Base-by-base conservation (phyloP, 257 asterid genomes). In the Lycium barbarum region DNA sequence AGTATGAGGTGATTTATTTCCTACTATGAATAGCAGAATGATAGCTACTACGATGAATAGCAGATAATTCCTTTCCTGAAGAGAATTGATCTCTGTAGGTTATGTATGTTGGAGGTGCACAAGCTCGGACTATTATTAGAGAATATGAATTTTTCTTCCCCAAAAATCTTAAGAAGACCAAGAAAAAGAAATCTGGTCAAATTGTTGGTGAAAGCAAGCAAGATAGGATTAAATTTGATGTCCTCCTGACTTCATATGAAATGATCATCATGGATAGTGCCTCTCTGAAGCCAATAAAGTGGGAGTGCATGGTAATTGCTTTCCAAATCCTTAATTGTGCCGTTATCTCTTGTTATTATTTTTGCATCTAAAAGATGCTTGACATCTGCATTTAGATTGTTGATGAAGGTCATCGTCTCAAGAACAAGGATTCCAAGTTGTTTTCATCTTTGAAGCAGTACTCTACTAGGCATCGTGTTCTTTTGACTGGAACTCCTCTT, bases 391-490 rank as follows among this genome's bases (percentile, higher is more conserved):
- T 88, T 90, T 86, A 97, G 99, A 93, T 97, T 87, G 98, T 97
- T 86, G 99, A 97, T 89, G 99, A 97, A 94, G 99, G 99, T 51
- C 99, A 97, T 81, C 97, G 99, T 81, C 93, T 97, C 8, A 97
- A 97, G 91, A 97, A 97, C 89, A 97, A 97, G 93, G 99, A 97
- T 85, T 97, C 98, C 61, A 97, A 97, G 90, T 88, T 97, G 87
- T 97, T 97, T 88, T 89, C 92, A 86, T 82, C 91, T 57, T 81
- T 97, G 93, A 95, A 89, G 90, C 98, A 93, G 91, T 95, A 92
- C 88, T 89, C 91, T 61, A 93, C 90, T 91, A 90, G 93, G 83
- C 99, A 97, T 86, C 98, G 99, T 85, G 92, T 89, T 84, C 98
- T 97, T 87, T 87, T 97, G 89, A 97, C 99, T 83, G 99, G 99